Evolutionary conservation across 192 early-diverging fungal genomes (phyloP), one percentile per base, ranked within the genome.

Genomic region (Podochytrium sp.): DNA sequence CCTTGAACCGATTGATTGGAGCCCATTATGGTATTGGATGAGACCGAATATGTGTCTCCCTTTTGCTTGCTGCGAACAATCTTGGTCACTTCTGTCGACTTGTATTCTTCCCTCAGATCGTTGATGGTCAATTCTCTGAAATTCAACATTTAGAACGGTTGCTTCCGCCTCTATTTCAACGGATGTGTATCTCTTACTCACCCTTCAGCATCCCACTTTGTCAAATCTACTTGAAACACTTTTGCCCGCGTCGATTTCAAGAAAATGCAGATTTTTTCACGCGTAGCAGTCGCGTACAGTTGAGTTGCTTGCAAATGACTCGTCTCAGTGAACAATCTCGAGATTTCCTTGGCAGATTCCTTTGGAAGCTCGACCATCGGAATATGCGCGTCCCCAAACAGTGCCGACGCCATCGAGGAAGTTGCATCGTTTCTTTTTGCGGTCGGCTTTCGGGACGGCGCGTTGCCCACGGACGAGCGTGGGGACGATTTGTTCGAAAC

Each of bases 381-480:
- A 47, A 69, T 69, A 20, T 69, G 35, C 35, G 66, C 27, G 29
- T 69, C 66, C 14, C 66, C 66, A 40, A 69, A 69, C 20, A 69
- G 51, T 35, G 37, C 32, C 1, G 66, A 30, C 3, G 66, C 20
- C 7, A 61, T 14, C 16, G n/a, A n/a, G 6, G 10, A 5, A 18
- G 59, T 61, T 0, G 59, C 12, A 12, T 61, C 59, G 23, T 20
- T 29, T 57, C 55, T 6, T 25, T 57, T 27, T 47, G 43, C 20
- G 43, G 43, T n/a, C n/a, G n/a, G n/a, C n/a, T n/a, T n/a, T n/a
- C 43, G 43, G 43, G 20, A 47, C 43, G 43, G 43, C 43, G 43
- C 10, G n/a, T n/a, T n/a, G n/a, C 20, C 20, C 10, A 47, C 43
- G 20, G 43, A 47, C 20, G 43, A n/a, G n/a, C n/a, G n/a, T n/a